Base-by-base conservation (phyloP, 2,329 filamentous ascomycete genomes). In the Colletotrichum destructivum region DNA sequence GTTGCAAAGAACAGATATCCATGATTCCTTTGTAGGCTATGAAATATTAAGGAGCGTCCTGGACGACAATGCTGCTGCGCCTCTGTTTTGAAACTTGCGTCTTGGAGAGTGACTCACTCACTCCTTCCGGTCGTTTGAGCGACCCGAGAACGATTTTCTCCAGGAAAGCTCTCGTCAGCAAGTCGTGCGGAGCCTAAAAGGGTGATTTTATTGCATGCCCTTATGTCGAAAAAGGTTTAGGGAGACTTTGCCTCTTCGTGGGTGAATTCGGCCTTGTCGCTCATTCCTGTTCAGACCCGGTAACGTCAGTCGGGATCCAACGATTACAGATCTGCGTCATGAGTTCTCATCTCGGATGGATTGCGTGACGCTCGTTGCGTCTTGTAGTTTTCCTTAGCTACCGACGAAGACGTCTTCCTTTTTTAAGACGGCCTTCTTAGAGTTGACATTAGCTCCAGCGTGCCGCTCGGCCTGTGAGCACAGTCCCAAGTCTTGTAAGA, bases 11-110 rank as follows among this genome's bases (percentile, higher is more conserved):
- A 42, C 60, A 62, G 21, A 52, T 62, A 42, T 52, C 9, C 35
- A 13, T 21, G 21, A 15, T 42, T 62, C 35, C 13, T 38, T 26
- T 52, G 35, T 21, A 23, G 51, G 11, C 35, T 42, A 31, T 21
- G 2, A 16, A 51, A 38, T 40, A 40, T 13, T 35, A 38, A 42
- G 13, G 31, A 52, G n/a, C 15, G 46, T 42, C 21, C 46, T 21
- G 2, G 2, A 40, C 13, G 54, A 40, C 15, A 35, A 38, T 31
- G 15, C 6, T 42, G 46, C 60, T 62, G 47, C 60, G 60, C 60
- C 60, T 62, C 60, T 52, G 35, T 42, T 42, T 42, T 51, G 47
- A 62, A 62, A 62, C 47, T 40, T 52, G 44, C 6, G 13, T 38
- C 35, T 38, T 38, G 8, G 46, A 4, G 15, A 15, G n/a, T 18